Base-by-base conservation (phyloP, 805 yeast species). In the Pichia eremophila region DNA sequence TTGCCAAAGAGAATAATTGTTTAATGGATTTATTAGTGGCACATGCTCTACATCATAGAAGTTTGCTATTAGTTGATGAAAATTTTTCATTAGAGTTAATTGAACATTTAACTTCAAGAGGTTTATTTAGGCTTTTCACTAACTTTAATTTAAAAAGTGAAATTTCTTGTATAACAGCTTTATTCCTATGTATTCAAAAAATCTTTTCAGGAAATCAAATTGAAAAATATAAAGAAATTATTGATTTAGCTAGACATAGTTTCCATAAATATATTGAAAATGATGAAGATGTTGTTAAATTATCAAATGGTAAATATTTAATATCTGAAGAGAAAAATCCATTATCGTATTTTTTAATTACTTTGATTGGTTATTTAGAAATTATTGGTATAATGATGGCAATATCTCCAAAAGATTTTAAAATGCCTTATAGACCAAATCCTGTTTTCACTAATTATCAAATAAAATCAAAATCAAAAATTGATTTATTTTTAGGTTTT, bases 401-500 rank as follows among this genome's bases (percentile, higher is more conserved):
- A 1, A 43, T 48, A 8, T 43, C 44, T 2, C 48, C 51, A 5
- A 44, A 22, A 35, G 32, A n/a, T 31, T 45, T 28, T 4, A 45
- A 36, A 45, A 48, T 45, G 46, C 51, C 51, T 0, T 35, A 45
- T 32, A 42, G 44, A 32, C 46, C 51, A 11, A 43, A 32, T 18
- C 32, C 36, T 2, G 28, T 48, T 5, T 45, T 42, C 19, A 19
- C 42, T 35, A 42, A 45, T 8, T 28, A 41, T 32, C 37, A 42
- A 29, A 2, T 43, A 2, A 22, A 14, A 15, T 36, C 15, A 18
- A 45, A 42, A 29, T 42, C 39, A 8, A 48, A 77, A 53, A 75
- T 82, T 45, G 87, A 82, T 55, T 74, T 73, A 46, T 66, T 81
- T 34, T 65, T 74, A 47, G 93, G 91, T 1, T 76, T 85, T 57